Evolutionary conservation across 2,329 filamentous ascomycete species (phyloP).

Genomic region (Pseudocercospora vitis): DNA sequence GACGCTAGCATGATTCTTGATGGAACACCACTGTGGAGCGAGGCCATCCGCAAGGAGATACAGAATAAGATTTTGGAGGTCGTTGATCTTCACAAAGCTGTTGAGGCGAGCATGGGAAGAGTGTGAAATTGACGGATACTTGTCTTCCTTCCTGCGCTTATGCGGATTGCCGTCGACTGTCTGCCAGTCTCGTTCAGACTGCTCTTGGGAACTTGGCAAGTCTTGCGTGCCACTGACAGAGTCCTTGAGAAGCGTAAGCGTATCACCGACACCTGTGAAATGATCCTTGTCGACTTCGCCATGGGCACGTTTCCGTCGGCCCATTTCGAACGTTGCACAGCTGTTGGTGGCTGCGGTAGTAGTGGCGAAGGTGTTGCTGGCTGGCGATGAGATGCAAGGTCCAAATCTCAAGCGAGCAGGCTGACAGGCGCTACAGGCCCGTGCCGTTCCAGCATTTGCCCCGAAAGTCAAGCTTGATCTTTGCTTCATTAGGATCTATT

Average conservation of each 20-base stretch:
- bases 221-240: conserved; percentile 1
- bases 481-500: no score
- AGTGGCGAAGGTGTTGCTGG: no score
- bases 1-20: conserved; percentile 57
- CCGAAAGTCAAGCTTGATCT: no score
- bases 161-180: conserved; percentile 29
- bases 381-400: no score
- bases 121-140: conserved; percentile 56
- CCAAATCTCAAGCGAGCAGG: no score
- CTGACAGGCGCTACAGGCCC: no score
- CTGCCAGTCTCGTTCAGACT: conserved; percentile 27
- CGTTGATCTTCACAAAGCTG: conserved; percentile 56
- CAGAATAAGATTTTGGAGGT: conserved; percentile 59
- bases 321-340: conserved; percentile 18
- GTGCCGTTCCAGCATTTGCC: no score
- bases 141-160: conserved; percentile 37
- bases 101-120: conserved; percentile 55
- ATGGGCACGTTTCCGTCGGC: conserved; percentile 33
- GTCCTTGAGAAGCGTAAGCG: conserved; percentile 29
- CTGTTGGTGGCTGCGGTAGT: no score
- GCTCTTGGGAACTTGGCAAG: conserved; percentile 6
- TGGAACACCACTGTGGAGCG: conserved; percentile 63
- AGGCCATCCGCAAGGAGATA: conserved; percentile 63
- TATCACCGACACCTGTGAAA: conserved; percentile 31
- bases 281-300: conserved; percentile 30